Evolutionary conservation across 352 stramenopile genomes (phyloP), one percentile per base, ranked within the genome.

Genomic region (Globisporangium cystogenes): DNA sequence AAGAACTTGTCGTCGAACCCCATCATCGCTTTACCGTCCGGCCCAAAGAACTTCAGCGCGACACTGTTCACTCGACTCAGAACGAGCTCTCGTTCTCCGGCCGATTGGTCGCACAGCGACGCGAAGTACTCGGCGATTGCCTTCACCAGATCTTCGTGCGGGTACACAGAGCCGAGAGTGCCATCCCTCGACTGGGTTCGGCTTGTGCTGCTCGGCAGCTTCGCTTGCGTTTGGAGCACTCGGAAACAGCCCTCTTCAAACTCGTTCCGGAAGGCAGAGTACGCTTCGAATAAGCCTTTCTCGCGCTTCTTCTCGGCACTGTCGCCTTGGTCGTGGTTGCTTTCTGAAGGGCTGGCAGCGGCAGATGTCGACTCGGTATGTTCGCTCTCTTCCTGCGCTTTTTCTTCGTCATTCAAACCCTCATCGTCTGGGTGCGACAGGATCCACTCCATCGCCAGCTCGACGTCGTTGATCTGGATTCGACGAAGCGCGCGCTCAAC

Each of bases 381-480:
- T 24, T 52, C 50, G 10, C 60, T 62, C 11, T 53, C 57, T 23
- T 76, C 65, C 39, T 65, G 57, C 12, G 61, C 52, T 26, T 65
- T 59, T 21, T 47, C 53, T 42, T 72, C 58, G 47, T 71, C 56
- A 14, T 70, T 64, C 18, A 77, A 57, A 24, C 49, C 59, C n/a
- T 83, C 75, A 24, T 86, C 71, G 41, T 91, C 79, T 26, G 93
- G 93, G 68, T 98, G 86, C 7, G 82, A 76, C 20, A 99, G 55
- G 27, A 98, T 90, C 79, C 96, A 98, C 60, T 99, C 95, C 93
- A 98, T 98, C 1, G 90, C 96, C 37, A 98, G 62, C 60, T 98
- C 95, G 3, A 98, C 73, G 49, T 94, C 81, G 53, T 98, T 98
- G 14, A 89, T 74, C 65, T 91, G 74, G 29, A 92, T 85, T 33